Evolutionary conservation across 306 rosid genomes (phyloP).

Genomic region (Purshia tridentata): DNA sequence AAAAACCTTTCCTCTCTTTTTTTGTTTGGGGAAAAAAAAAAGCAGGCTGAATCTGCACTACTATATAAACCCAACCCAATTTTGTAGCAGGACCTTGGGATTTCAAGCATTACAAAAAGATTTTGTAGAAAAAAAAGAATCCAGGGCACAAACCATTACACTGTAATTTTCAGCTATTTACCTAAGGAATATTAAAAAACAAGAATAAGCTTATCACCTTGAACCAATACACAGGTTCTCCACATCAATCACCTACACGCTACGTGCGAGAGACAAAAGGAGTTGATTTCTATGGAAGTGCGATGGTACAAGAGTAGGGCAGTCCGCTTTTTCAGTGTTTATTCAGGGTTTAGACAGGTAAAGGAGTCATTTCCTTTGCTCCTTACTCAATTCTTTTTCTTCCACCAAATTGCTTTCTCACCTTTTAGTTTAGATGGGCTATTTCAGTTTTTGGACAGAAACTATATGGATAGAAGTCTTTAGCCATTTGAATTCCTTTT

Average conservation of each 20-base stretch:
- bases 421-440: background rate
- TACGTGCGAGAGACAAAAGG: too few relatives aligned
- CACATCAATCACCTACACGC: background rate
- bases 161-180: background rate
- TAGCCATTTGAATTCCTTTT: background rate
- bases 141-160: too few relatives aligned
- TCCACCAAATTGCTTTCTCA: background rate
- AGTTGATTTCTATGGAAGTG: background rate
- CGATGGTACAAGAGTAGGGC: background rate
- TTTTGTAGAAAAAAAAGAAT: too few relatives aligned
- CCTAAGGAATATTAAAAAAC: background rate
- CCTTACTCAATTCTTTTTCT: background rate
- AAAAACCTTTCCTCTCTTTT: background rate
- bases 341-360: background rate
- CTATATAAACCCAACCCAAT: background rate
- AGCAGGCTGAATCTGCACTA: slow-evolving; percentile 5
- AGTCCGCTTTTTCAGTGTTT: background rate
- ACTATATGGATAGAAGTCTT: background rate
- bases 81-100: background rate
- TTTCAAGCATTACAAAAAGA: background rate
- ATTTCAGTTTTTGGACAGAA: background rate
- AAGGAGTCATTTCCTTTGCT: background rate
- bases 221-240: background rate
- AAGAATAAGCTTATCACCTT: background rate
- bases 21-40: too few relatives aligned